Evolutionary conservation across 495 filamentous ascomycete species (phyloP), one percentile per base, ranked within the genome.

Genomic region (Penicillium psychrofluorescens): DNA sequence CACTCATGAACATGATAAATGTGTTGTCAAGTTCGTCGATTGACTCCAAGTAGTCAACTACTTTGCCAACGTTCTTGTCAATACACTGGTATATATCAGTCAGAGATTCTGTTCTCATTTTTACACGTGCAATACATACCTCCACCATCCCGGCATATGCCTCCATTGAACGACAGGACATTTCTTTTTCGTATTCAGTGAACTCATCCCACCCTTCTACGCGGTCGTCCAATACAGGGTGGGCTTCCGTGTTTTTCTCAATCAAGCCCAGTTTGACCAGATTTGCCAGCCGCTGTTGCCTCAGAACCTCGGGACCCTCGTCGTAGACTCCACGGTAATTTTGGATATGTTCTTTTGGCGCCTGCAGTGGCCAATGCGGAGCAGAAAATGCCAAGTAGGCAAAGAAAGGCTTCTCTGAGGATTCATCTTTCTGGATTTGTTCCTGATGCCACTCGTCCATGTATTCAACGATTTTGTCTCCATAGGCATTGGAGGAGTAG

Each of bases 121-220:
- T 16, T 16, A 4, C 4, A 16, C 16, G 16, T 16, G 16, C 4
- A 16, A 16, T 16, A 16, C 16, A 16, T 16, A 16, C 16, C 16
- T 83, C 77, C 0, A 83, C 79, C 79, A 83, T 83, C 0, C 68
- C 79, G 0, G 79, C 80, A 49, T 76, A 83, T 12, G 72, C 67
- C 54, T 82, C 81, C 77, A 83, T 81, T 0, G 72, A 70, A 5
- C 70, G 68, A 10, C 63, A 56, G 4, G 78, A 81, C 36, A 69
- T 69, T 27, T 62, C 68, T 55, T 72, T 62, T 52, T 79, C 74
- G 29, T 76, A 66, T 0, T 61, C 41, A 1, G 66, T 66, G 43
- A 76, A 70, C 6, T 74, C 69, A 2, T 63, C 60, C 78, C 79
- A 82, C 4, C 66, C 58, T 40, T 74, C 72, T 31, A 73, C 66